These are phyloP conservation scores for Mycena amicta DNA, from an alignment of 768 basidiomycete genomes.

Conservation along the genomic window DNA sequence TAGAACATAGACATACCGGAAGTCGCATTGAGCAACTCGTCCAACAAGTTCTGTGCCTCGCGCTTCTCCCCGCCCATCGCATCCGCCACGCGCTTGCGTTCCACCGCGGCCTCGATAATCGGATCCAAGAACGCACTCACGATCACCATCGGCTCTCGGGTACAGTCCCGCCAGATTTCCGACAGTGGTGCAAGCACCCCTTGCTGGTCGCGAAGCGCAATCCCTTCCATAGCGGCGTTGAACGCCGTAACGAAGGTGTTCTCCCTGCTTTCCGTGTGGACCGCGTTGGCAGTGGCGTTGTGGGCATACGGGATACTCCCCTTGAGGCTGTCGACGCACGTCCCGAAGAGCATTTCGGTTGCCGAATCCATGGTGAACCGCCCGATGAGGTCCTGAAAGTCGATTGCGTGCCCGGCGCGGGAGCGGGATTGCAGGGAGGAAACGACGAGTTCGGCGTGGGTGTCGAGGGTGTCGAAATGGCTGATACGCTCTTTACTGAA, in stretches of 20 bases:
- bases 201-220: constrained; percentile 39
- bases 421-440: constrained; percentile 43
- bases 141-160: constrained; percentile 45
- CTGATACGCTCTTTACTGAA: constrained; percentile 56
- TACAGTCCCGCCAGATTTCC: constrained; percentile 54
- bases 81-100: constrained; percentile 32
- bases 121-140: constrained; percentile 55
- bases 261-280: constrained; percentile 16
- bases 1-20: constrained; percentile 39
- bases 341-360: constrained; percentile 59
- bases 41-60: constrained; percentile 42
- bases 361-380: constrained; percentile 66
- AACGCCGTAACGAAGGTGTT: constrained; percentile 50
- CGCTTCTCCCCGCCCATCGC: constrained; percentile 17
- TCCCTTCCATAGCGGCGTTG: constrained; percentile 44
- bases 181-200: constrained; percentile 51
- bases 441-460: constrained; percentile 50
- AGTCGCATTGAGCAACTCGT: constrained; percentile 54
- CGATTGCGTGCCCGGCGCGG: constrained; percentile 49
- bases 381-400: constrained; percentile 58
- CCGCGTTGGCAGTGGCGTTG: constrained; percentile 18
- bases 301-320: constrained; percentile 50
- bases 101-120: constrained; percentile 49
- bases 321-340: constrained; percentile 46
- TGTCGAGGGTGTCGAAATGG: constrained; percentile 57